Evolutionary conservation across 2,329 filamentous ascomycete species (phyloP).

Genomic region (Furcasterigmium sp.): DNA sequence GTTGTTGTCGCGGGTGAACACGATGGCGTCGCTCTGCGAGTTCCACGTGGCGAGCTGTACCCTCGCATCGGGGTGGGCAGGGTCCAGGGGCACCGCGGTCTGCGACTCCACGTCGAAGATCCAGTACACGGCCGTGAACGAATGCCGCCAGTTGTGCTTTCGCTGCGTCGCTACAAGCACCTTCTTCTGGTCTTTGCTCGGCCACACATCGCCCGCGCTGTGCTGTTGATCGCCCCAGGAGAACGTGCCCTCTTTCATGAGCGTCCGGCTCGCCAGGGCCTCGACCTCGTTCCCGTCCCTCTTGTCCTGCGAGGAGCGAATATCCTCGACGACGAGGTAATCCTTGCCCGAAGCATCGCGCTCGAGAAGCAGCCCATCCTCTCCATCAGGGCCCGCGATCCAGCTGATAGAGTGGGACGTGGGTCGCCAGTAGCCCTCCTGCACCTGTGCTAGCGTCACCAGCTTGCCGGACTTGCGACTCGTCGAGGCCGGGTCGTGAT

Average conservation of each 20-base stretch:
- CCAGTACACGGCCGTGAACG: constrained; percentile 81
- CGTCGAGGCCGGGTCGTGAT: constrained; percentile 65
- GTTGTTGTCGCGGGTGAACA: constrained; percentile 90
- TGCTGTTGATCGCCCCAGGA: constrained; percentile 50
- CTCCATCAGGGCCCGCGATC: constrained; percentile 68
- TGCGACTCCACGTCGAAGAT: constrained; percentile 86
- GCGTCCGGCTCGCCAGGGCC: constrained; percentile 51
- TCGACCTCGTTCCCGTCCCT: constrained; percentile 18
- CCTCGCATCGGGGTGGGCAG: constrained; percentile 54
- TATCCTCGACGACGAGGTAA: constrained; percentile 83
- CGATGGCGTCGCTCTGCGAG: constrained; percentile 76
- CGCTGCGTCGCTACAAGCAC: constrained; percentile 74
- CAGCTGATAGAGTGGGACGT: constrained; percentile 64
- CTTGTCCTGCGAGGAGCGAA: constrained; percentile 44
- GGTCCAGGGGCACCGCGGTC: constrained; percentile 70
- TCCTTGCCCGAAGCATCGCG: constrained; percentile 58
- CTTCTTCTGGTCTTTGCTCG: constrained; percentile 79
- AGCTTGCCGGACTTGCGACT: constrained; percentile 62
- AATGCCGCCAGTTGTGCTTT: constrained; percentile 83
- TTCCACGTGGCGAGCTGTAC: constrained; percentile 89
- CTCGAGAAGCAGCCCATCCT: constrained; percentile 83
- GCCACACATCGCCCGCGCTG: constrained; percentile 58
- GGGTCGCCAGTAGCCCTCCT: constrained; percentile 61
- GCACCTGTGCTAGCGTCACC: constrained; percentile 67
- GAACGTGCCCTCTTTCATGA: constrained; percentile 70